Evolutionary conservation across 2,329 filamentous ascomycete genomes (phyloP), one percentile per base, ranked within the genome.

Genomic region (Ustulina deusta): DNA sequence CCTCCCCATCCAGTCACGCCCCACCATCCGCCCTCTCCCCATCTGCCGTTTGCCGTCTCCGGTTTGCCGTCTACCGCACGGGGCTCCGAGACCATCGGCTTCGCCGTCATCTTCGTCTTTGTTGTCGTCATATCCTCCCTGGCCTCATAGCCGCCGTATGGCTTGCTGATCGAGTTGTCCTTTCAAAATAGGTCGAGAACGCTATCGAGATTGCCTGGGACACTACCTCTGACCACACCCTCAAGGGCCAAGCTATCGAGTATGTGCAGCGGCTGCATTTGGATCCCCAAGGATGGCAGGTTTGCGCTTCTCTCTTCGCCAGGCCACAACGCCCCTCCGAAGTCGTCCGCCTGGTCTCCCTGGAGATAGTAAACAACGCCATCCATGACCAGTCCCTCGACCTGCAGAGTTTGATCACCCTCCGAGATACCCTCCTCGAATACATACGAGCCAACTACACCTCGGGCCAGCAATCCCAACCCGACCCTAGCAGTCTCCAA

Each of bases 131-230:
- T 34, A 22, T 3, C 13, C 11, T 42, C 11, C 36, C 11, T 42
- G 54, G n/a, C 13, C 22, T n/a, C 1, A n/a, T 29, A 42, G 34
- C 22, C 13, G 22, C 56, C 42, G 9, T 22, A n/a, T 40, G 7
- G 34, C 55, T 48, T 68, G 55, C 69, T 74, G 27, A 73, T 70
- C 36, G 29, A 20, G 20, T 68, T 56, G 48, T 57, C 63, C 58
- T 27, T 48, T 55, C 17, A 36, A 61, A 54, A 55, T 77, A 97
- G 93, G 90, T 97, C 81, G 92, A 96, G 83, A 95, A 93, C 83
- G 96, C 96, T 81, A 96, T 98, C 83, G 90, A 96, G 81, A 97
- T 98, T 83, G 93, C 93, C 81, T 96, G 90, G 84, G 91, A 95
- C 81, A 93, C 93, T 67, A 83, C 87, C 75, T 91, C 93, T 75